A percentile compares a stretch with the other conserved stretches of the same genome.
Evolutionary conservation across 2,329 filamentous ascomycete species (phyloP).

Genomic region (Orbilia quercus): DNA sequence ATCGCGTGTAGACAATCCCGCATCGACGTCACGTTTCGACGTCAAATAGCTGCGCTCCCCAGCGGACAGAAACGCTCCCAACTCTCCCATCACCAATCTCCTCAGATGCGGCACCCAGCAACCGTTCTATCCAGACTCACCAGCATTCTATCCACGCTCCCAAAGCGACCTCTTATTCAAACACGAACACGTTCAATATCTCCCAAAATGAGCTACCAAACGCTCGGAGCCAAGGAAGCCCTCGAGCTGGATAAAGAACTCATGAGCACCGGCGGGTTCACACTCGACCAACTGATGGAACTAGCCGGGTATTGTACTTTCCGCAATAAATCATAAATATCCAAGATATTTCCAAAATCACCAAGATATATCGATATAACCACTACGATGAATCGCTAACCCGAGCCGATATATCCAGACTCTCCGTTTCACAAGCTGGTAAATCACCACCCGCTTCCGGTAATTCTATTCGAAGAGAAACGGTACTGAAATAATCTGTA

Average conservation of each 20-base stretch:
- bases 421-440: slow-evolving; percentile 49
- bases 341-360: background rate
- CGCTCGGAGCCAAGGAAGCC: slow-evolving; percentile 83
- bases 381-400: slow-evolving; percentile 1
- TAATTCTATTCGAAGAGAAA: slow-evolving; percentile 3
- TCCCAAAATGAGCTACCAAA: slow-evolving; percentile 39
- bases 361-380: no score
- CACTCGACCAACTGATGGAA: slow-evolving; percentile 97
- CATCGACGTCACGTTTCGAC: background rate
- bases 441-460: background rate
- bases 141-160: slow-evolving; percentile 28
- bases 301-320: slow-evolving; percentile 71
- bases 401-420: background rate
- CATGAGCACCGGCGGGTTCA: slow-evolving; percentile 86
- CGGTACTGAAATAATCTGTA: slow-evolving; percentile 17
- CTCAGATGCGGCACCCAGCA: slow-evolving; percentile 39
- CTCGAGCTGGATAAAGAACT: slow-evolving; percentile 91
- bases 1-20: background rate
- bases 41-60: background rate
- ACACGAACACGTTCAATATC: background rate
- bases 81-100: background rate
- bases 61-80: no score
- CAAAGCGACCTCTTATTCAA: slow-evolving; percentile 12
- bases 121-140: slow-evolving; percentile 22
- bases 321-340: background rate